These are phyloP conservation scores for Wickerhamomyces canadensis DNA, from an alignment of 805 yeast genomes.

Conservation along the genomic window DNA sequence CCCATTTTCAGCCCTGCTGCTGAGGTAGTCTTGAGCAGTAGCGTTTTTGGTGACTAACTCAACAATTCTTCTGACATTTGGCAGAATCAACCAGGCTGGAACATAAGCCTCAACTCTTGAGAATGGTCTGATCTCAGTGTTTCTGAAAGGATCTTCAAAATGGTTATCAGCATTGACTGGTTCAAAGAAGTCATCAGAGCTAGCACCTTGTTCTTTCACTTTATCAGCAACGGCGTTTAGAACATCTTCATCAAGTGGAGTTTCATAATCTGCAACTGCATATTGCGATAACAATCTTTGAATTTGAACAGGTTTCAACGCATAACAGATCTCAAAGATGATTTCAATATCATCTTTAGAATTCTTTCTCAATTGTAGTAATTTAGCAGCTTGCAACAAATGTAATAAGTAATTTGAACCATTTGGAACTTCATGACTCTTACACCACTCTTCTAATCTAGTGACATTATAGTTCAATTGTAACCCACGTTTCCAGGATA, in stretches of 20 bases:
- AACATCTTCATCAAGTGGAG: conserved; percentile 81
- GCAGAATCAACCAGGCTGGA: conserved; percentile 90
- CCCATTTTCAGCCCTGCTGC: conserved; percentile 20
- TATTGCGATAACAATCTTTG: conserved; percentile 89
- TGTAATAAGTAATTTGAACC: conserved; percentile 82
- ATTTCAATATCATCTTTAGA: conserved; percentile 86
- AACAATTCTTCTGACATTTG: conserved; percentile 80
- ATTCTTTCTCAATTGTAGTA: conserved; percentile 86
- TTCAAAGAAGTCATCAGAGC: conserved; percentile 63
- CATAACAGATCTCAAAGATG: conserved; percentile 90
- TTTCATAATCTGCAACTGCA: conserved; percentile 88
- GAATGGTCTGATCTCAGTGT: conserved; percentile 69
- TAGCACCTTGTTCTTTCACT: conserved; percentile 55
- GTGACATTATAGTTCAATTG: conserved; percentile 96
- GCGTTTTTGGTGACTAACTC: conserved; percentile 85
- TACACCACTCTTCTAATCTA: conserved; percentile 97
- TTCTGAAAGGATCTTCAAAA: conserved; percentile 79
- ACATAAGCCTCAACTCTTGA: conserved; percentile 83
- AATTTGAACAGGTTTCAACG: conserved; percentile 90
- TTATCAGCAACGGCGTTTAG: conserved; percentile 75
- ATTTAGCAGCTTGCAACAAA: conserved; percentile 86
- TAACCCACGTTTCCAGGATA: conserved; percentile 96
- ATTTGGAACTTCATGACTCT: conserved; percentile 84
- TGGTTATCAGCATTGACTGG: conserved; percentile 66
- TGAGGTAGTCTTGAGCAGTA: conserved; percentile 50